phyloP scores from a whole-genome alignment of 2,329 filamentous ascomycete species.

The Aspergillus pseudoviridinutans region DNA sequence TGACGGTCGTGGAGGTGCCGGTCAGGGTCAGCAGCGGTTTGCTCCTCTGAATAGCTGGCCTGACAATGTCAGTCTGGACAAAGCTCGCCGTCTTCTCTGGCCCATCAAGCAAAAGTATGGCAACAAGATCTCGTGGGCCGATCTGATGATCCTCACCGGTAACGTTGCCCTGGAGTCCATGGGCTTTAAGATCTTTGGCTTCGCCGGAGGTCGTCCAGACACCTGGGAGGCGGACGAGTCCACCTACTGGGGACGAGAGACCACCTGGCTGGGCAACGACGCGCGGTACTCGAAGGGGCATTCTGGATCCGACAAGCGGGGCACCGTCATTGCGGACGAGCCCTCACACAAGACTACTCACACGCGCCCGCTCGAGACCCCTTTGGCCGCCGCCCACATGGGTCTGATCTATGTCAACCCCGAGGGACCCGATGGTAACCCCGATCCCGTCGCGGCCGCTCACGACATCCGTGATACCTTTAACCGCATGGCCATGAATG shows the following conservation, averaged over 20 bases:
- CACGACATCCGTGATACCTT: constrained; percentile 72
- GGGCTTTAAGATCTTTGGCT: constrained; percentile 70
- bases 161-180: constrained; percentile 75
- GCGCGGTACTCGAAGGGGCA: constrained; percentile 55
- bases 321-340: constrained; percentile 2
- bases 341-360: constrained; percentile 43
- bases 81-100: constrained; percentile 74
- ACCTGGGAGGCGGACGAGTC: constrained; percentile 73
- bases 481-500: constrained; percentile 76
- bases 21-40: constrained; percentile 72
- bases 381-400: constrained; percentile 66
- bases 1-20: constrained; percentile 71
- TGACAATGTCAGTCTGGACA: constrained; percentile 74
- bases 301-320: constrained; percentile 29
- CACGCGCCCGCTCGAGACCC: constrained; percentile 62
- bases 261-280: constrained; percentile 70
- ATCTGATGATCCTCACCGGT: constrained; percentile 66
- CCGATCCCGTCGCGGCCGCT: constrained; percentile 65
- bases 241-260: constrained; percentile 73
- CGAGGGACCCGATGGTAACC: constrained; percentile 68
- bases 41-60: constrained; percentile 80
- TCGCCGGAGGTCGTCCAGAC: constrained; percentile 67
- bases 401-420: constrained; percentile 81
- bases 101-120: constrained; percentile 83
- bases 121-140: constrained; percentile 77